Conservation (phyloP, 2,329 filamentous ascomycete genomes). For the Trichoderma cornu-damae region DNA sequence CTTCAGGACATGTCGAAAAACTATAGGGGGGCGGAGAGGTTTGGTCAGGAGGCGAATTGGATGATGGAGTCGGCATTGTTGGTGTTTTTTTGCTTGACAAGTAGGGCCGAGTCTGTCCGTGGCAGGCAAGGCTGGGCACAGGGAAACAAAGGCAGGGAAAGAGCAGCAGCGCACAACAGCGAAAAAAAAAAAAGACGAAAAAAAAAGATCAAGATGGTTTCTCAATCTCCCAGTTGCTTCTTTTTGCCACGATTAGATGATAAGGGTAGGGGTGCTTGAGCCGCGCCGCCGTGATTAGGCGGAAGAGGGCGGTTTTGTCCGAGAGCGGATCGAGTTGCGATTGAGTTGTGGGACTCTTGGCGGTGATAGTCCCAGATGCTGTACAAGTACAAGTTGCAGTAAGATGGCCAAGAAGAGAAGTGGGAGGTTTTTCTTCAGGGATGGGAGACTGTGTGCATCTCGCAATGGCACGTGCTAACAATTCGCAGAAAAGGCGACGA, state of each 20-base stretch:
- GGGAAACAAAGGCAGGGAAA: background rate
- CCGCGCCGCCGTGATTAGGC: background rate
- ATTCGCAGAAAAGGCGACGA: background rate
- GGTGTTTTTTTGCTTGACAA: background rate
- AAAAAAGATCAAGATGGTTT: background rate
- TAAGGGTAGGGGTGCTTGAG: background rate
- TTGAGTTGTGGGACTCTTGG: background rate
- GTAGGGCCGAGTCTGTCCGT: background rate
- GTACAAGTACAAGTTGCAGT: background rate
- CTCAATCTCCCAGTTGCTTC: background rate
- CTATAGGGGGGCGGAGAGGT: constrained; percentile 35
- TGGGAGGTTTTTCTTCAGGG: constrained; percentile 11
- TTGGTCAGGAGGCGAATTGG: constrained; percentile 37
- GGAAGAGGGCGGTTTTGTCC: background rate
- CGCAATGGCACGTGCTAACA: constrained; percentile 1
- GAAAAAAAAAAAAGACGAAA: background rate
- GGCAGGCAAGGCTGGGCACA: background rate
- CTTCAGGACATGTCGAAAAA: constrained; percentile 43
- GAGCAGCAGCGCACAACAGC: background rate
- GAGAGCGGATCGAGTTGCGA: constrained; percentile 15
- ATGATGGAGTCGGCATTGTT: constrained; percentile 45
- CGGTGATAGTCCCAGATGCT: constrained; percentile 4
- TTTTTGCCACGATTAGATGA: background rate
- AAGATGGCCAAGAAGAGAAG: constrained; percentile 3
- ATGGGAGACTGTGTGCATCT: constrained; percentile 10